Base-by-base conservation (phyloP, 371 early-diverging fungal species). In the Zopfochytrium polystomum region DNA sequence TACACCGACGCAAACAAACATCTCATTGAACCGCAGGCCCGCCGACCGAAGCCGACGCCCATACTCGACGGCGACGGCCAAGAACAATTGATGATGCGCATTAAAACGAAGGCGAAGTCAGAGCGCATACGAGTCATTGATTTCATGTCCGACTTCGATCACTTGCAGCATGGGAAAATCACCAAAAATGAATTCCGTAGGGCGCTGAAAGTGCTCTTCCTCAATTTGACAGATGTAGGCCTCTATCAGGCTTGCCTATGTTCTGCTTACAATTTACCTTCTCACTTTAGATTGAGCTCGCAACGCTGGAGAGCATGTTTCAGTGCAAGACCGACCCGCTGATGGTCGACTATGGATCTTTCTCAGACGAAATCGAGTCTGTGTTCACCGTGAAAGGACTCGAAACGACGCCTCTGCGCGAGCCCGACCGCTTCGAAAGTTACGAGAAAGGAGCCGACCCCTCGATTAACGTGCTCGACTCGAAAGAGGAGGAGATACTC, bases 131-230 rank as follows among this genome's bases (percentile, higher is more conserved):
- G 80, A 7, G 75, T 80, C 18, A 66, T 65, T 62, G 80, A 80
- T 47, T 74, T 72, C 38, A 66, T 80, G 74, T 48, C 59, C 2
- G 80, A 80, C 56, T 79, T 77, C 63, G 80, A 80, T 50, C 74
- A 68, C 34, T 64, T 79, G 34, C 56, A 60, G 33, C 74, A 75
- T 47, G 76, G 78, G 13, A 58, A 63, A 33, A 76, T 80, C 49
- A 73, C 74, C 7, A 35, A 45, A 32, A 63, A 70, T 55, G 73
- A 74, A 48, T 80, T 80, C 52, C 30, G 69, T 29, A 45, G 80
- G 13, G 75, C 69, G 2, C 54, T 79, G 48, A 74, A 75, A 49
- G 67, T 77, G 18, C 63, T 77, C 15, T 73, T 53, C 58, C 25
- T 64, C 6, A 63, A 68, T 25, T 38, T 73, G 47, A 70, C 65